Conservation (phyloP, 345 rosid species). For the Populus simonii region DNA sequence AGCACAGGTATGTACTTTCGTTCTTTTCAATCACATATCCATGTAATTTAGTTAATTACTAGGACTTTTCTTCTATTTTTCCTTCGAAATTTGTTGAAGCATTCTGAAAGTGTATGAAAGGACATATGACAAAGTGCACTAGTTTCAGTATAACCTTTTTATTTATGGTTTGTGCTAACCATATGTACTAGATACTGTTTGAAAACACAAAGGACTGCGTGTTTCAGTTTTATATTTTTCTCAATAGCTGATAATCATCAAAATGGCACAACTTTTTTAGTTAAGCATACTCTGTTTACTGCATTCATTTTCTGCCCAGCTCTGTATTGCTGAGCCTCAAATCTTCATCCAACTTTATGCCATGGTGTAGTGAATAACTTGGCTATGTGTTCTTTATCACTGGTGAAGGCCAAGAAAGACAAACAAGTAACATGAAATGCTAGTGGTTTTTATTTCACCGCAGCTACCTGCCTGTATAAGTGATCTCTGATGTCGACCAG, state of each 20-base stretch:
- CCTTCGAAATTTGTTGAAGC: not conserved
- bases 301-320: not conserved
- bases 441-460: constrained; percentile 88
- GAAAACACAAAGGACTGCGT: not conserved
- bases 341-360: not conserved
- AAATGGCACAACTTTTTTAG: not conserved
- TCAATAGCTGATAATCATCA: not conserved
- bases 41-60: not conserved
- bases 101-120: not conserved
- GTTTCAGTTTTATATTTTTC: not conserved
- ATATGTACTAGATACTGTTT: not conserved
- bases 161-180: not conserved
- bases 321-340: not conserved
- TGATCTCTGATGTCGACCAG: constrained; percentile 92
- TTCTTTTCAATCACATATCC: not conserved
- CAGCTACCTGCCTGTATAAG: constrained; percentile 90
- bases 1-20: constrained; percentile 60
- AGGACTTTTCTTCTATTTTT: not conserved
- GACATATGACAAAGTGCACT: not conserved
- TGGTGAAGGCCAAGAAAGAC: constrained; percentile 86
- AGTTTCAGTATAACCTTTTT: not conserved
- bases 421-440: constrained; percentile 88
- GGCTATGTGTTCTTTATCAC: constrained; percentile 1
- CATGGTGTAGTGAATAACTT: not conserved
- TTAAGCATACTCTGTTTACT: not conserved